Conservation (phyloP, 2,329 filamentous ascomycete genomes). For the Neonectria punicea region DNA sequence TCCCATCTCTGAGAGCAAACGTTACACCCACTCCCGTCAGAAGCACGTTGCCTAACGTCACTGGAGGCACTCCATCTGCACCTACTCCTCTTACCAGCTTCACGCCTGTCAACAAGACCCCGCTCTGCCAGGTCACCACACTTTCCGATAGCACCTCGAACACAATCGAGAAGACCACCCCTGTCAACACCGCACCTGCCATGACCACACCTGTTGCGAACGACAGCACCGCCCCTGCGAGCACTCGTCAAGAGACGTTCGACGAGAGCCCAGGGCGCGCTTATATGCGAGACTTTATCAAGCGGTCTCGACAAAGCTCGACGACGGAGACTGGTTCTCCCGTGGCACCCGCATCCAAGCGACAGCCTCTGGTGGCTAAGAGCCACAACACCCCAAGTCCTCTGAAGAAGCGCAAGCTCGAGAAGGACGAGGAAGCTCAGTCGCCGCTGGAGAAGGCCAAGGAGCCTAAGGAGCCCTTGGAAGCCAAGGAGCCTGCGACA, state of each 20-base stretch:
- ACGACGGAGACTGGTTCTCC: conserved; percentile 48
- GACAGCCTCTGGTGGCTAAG: conserved; percentile 47
- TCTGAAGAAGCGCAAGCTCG: conserved; percentile 48
- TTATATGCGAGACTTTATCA: conserved; percentile 50
- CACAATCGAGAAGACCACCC: conserved; percentile 5
- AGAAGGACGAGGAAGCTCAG: conserved; percentile 33
- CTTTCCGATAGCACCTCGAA: conserved; percentile 4
- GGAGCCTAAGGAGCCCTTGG: conserved; percentile 10
- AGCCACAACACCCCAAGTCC: conserved; percentile 51
- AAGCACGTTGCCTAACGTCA: neutral
- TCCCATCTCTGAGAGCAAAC: neutral
- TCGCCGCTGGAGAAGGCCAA: conserved; percentile 35
- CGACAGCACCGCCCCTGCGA: conserved; percentile 16
- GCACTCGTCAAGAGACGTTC: conserved; percentile 26
- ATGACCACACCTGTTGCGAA: conserved; percentile 20
- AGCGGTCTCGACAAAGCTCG: conserved; percentile 45
- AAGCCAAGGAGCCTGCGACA: conserved; percentile 30
- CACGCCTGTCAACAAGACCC: conserved; percentile 41
- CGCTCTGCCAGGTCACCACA: conserved; percentile 20
- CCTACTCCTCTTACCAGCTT: conserved; percentile 36
- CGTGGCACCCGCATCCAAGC: conserved; percentile 38
- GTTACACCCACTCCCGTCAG: neutral
- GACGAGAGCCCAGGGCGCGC: conserved; percentile 50
- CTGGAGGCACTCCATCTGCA: conserved; percentile 5
- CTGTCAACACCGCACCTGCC: neutral